These are phyloP conservation scores for Colletotrichum karsti DNA, from an alignment of 2,329 filamentous ascomycete genomes.

Conservation along the genomic window DNA sequence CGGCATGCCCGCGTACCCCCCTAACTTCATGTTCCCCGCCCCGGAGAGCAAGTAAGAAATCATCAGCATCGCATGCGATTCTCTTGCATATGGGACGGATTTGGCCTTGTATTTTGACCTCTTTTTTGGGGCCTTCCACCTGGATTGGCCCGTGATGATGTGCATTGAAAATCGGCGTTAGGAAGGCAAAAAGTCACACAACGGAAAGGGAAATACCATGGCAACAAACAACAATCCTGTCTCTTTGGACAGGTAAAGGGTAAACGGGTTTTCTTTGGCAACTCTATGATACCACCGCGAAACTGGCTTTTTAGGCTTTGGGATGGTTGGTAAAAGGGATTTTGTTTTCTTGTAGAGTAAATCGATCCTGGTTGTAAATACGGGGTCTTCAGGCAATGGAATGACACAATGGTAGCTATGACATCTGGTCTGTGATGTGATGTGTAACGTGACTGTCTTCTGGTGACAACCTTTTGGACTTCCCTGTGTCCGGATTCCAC, in stretches of 20 bases:
- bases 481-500: no score
- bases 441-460: no score
- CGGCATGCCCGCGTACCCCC: conserved; percentile 52
- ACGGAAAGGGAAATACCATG: conserved; percentile 17
- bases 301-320: conserved; percentile 8
- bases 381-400: not conserved
- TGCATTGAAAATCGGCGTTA: conserved; percentile 21
- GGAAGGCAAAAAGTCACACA: not conserved
- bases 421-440: not conserved
- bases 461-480: no score
- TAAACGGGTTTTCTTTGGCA: not conserved
- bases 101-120: conserved; percentile 14
- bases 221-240: not conserved
- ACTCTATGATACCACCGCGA: conserved; percentile 10
- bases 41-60: conserved; percentile 31
- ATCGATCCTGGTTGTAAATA: not conserved
- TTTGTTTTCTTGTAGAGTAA: conserved; percentile 4
- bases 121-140: not conserved
- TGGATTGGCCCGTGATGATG: conserved; percentile 5
- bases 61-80: not conserved
- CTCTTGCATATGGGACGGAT: conserved; percentile 1
- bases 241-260: not conserved
- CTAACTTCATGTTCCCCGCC: conserved; percentile 48
- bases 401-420: not conserved
- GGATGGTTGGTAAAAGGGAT: conserved; percentile 3